These are phyloP conservation scores for Aphanomyces stellatus DNA, from an alignment of 352 stramenopile genomes.

Conservation along the genomic window DNA sequence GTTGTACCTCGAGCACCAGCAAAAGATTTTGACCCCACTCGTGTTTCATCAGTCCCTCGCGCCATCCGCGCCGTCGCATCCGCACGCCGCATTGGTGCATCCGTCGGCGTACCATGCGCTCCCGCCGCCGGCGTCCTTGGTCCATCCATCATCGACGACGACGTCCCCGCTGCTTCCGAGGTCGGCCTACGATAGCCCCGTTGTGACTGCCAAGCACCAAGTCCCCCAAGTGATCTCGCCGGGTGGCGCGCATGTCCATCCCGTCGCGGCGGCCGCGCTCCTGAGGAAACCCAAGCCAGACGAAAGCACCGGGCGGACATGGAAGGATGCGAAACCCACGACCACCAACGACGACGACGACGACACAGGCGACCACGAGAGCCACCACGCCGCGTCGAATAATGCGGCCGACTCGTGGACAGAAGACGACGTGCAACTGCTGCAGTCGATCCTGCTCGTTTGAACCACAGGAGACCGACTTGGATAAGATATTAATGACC, in stretches of 20 bases:
- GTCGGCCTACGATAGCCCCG: constrained; percentile 33
- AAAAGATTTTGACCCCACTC: constrained; percentile 45
- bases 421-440: constrained; percentile 73
- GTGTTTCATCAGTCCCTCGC: constrained; percentile 10
- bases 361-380: constrained; percentile 13
- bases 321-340: constrained; percentile 38
- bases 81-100: not conserved
- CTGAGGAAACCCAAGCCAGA: constrained; percentile 21
- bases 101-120: not conserved
- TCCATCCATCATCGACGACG: not conserved
- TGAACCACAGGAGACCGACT: too few relatives aligned
- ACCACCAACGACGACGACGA: constrained; percentile 36
- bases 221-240: not conserved
- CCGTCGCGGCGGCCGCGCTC: not conserved
- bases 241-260: not conserved
- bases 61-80: not conserved
- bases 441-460: constrained; percentile 59
- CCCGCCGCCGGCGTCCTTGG: constrained; percentile 20
- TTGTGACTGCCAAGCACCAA: not conserved
- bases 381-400: constrained; percentile 39
- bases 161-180: constrained; percentile 24
- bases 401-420: constrained; percentile 51
- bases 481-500: too few relatives aligned
- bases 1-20: constrained; percentile 72
- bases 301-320: not conserved